A percentile compares a stretch with the other conserved stretches of the same genome.
phyloP scores from a whole-genome alignment of 2,329 filamentous ascomycete genomes.

The Calonectria montana region DNA sequence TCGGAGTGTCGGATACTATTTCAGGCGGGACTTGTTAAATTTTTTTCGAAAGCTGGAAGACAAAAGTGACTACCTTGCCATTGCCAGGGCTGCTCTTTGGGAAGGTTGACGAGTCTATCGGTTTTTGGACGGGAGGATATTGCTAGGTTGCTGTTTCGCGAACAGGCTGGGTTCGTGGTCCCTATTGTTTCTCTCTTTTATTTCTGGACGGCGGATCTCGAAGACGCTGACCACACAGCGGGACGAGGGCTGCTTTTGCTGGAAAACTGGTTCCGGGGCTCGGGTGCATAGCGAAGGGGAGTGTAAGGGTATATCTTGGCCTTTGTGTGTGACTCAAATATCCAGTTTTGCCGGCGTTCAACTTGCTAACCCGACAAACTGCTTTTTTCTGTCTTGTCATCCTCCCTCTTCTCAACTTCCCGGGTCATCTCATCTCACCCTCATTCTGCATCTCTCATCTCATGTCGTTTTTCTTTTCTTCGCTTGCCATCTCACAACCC shows the following conservation, averaged over 20 bases:
- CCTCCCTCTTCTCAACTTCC: conserved; percentile 24
- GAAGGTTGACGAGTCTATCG: conserved; percentile 43
- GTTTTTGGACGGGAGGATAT: conserved; percentile 44
- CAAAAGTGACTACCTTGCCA: conserved; percentile 52
- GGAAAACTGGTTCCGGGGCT: conserved; percentile 54
- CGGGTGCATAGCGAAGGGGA: conserved; percentile 59
- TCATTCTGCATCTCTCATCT: conserved; percentile 24
- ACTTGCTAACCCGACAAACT: conserved; percentile 38
- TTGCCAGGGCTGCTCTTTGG: conserved; percentile 48
- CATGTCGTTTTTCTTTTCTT: neutral
- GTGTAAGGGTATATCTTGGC: conserved; percentile 55
- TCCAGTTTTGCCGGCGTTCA: conserved; percentile 44
- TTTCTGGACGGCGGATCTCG: conserved; percentile 18
- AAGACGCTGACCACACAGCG: conserved; percentile 19
- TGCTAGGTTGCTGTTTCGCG: conserved; percentile 41
- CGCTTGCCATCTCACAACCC: neutral
- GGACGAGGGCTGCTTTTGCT: conserved; percentile 52
- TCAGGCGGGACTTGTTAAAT: conserved; percentile 49
- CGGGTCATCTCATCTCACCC: conserved; percentile 27
- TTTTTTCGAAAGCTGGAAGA: conserved; percentile 52
- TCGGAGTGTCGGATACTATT: conserved; percentile 54
- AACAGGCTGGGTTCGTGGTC: conserved; percentile 17
- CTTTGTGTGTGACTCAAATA: conserved; percentile 50
- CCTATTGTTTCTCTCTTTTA: conserved; percentile 18
- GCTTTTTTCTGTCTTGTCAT: conserved; percentile 41